Conservation (phyloP, 345 rosid species). For the Gossypium bickii region DNA sequence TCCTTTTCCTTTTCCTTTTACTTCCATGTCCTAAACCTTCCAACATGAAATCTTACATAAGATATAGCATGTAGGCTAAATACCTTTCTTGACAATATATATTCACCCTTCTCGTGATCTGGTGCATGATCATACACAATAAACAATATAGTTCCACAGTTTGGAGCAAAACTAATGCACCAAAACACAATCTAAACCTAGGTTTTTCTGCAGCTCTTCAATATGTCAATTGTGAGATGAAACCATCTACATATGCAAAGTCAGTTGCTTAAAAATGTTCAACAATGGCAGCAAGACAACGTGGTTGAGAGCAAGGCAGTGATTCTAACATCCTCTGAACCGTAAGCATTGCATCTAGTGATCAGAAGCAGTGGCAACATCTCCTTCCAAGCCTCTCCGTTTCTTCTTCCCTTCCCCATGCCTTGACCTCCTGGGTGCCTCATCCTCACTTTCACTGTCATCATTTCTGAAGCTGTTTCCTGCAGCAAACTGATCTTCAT, state of each 20-base stretch:
- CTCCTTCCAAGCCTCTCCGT: conserved; percentile 34
- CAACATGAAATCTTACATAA: not conserved
- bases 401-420: conserved; percentile 92
- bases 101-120: not conserved
- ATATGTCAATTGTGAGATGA: not conserved
- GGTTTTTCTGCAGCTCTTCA: not conserved
- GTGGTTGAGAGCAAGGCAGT: not conserved
- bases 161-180: not conserved
- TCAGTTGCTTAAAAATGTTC: conserved; percentile 1
- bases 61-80: no score
- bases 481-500: conserved; percentile 44
- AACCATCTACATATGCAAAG: not conserved
- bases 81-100: not conserved
- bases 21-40: not conserved
- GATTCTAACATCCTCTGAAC: not conserved
- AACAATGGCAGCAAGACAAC: not conserved
- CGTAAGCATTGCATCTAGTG: not conserved
- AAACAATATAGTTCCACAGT: not conserved
- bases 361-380: not conserved
- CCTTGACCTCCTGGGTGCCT: conserved; percentile 95
- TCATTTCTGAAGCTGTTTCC: conserved; percentile 55
- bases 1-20: not conserved
- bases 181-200: not conserved
- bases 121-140: not conserved
- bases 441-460: conserved; percentile 85